Conservation (phyloP, 176 grass and related monocot species). For the Avena atlantica region DNA sequence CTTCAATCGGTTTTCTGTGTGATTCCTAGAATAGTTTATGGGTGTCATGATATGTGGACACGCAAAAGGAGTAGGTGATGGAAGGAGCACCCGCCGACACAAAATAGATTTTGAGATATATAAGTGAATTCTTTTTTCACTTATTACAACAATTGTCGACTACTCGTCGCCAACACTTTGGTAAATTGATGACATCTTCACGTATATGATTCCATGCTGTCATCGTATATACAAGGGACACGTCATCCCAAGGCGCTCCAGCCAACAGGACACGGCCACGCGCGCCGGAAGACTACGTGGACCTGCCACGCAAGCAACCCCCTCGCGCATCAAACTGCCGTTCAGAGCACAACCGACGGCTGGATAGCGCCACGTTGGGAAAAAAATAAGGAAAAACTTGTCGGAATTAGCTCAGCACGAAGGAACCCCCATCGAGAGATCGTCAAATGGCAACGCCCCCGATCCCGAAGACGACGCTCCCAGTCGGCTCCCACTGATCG, state of each 20-base stretch:
- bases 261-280: slow-evolving; percentile 36
- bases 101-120: too few species aligned
- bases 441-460: slow-evolving; percentile 40
- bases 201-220: background rate
- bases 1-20: too few species aligned
- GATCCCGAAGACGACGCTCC: slow-evolving; percentile 35
- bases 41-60: too few species aligned
- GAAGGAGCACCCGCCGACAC: too few species aligned
- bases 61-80: too few species aligned
- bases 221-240: background rate
- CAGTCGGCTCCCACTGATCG: slow-evolving; percentile 41
- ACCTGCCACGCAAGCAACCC: slow-evolving; percentile 35
- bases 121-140: too few species aligned
- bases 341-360: slow-evolving; percentile 13
- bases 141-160: too few species aligned
- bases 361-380: background rate
- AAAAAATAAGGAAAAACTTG: background rate
- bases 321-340: background rate
- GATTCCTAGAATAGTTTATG: too few species aligned
- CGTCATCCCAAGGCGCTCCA: slow-evolving; percentile 15
- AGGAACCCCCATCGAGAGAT: background rate
- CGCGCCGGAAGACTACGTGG: background rate
- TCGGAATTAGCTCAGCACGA: slow-evolving; percentile 1
- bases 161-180: too few species aligned
- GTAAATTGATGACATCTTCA: too few species aligned